Evolutionary conservation across 305 asterid species (phyloP).

Genomic region (Rubia tinctorum): DNA sequence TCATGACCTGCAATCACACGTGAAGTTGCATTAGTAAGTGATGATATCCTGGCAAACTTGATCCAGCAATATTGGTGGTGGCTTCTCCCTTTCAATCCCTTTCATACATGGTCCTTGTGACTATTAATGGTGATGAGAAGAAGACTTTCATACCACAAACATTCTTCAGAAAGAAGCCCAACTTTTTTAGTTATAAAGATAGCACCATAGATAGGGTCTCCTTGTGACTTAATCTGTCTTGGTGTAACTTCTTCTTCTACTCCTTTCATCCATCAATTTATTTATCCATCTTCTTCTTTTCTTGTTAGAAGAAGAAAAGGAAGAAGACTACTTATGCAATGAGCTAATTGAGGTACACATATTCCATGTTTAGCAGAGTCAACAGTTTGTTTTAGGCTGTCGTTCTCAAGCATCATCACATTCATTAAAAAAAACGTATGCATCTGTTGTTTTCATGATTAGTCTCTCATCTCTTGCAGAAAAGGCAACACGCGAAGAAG

Average conservation of each 20-base stretch:
- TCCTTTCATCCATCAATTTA: not conserved
- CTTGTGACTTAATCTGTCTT: too few species aligned
- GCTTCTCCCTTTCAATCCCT: slow-evolving; percentile 18
- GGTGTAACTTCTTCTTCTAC: not conserved
- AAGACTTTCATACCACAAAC: not conserved
- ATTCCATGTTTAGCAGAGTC: not conserved
- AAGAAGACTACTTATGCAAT: not conserved
- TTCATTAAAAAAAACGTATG: not conserved
- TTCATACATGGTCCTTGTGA: not conserved
- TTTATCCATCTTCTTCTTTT: slow-evolving; percentile 1
- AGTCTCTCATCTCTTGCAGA: not conserved
- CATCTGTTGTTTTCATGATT: slow-evolving; percentile 2
- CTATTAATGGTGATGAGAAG: not conserved
- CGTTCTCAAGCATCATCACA: not conserved
- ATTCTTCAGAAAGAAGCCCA: not conserved
- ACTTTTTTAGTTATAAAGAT: slow-evolving; percentile 9
- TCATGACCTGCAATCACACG: slow-evolving; percentile 14
- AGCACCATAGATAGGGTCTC: slow-evolving; percentile 3
- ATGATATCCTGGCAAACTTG: slow-evolving; percentile 12
- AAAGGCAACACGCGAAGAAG: not conserved
- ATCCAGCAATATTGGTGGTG: slow-evolving; percentile 7
- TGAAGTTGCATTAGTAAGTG: slow-evolving; percentile 15
- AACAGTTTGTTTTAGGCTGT: not conserved
- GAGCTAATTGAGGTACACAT: not conserved
- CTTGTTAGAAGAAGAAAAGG: not conserved